Percentiles rank a stretch among this genome's conserved stretches.
Evolutionary conservation across 495 filamentous ascomycete genomes (phyloP).

Genomic region (Parathielavia hyrcaniae): DNA sequence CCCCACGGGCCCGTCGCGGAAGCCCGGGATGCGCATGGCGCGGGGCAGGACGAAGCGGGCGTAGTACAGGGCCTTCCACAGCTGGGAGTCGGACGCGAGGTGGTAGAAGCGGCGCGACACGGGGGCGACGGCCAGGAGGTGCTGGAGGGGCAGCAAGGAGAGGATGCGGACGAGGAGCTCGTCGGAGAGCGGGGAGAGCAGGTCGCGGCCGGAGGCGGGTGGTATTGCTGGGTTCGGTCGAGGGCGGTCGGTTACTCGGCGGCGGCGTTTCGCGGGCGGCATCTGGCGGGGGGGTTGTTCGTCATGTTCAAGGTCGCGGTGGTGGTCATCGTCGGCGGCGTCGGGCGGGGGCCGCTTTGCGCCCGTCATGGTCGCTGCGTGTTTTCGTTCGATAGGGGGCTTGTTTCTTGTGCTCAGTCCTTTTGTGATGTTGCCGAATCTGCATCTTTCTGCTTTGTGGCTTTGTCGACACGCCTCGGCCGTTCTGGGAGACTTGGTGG

Average conservation of each 20-base stretch:
- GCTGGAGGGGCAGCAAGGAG: slow-evolving; percentile 61
- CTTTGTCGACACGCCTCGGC: neutral
- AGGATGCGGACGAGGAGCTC: slow-evolving; percentile 84
- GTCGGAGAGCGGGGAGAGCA: slow-evolving; percentile 63
- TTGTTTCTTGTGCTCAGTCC: no score
- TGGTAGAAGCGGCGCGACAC: slow-evolving; percentile 70
- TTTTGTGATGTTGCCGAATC: neutral
- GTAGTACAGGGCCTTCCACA: slow-evolving; percentile 92
- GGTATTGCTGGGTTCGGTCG: neutral
- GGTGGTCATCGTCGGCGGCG: neutral
- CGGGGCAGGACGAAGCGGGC: slow-evolving; percentile 80
- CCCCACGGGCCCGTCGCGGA: slow-evolving; percentile 41
- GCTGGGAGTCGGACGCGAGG: slow-evolving; percentile 74
- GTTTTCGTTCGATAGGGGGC: neutral
- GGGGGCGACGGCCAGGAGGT: slow-evolving; percentile 66
- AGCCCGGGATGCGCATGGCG: slow-evolving; percentile 66
- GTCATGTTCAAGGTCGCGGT: neutral
- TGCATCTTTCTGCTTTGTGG: neutral
- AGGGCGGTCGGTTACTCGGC: neutral
- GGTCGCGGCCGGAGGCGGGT: slow-evolving; percentile 26
- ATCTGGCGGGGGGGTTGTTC: neutral
- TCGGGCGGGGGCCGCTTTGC: neutral
- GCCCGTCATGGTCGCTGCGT: neutral
- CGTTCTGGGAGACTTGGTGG: neutral
- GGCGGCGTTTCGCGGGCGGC: neutral